Evolutionary conservation across 176 grass and related monocot genomes (phyloP).

Genomic region (Puya raimondii): DNA sequence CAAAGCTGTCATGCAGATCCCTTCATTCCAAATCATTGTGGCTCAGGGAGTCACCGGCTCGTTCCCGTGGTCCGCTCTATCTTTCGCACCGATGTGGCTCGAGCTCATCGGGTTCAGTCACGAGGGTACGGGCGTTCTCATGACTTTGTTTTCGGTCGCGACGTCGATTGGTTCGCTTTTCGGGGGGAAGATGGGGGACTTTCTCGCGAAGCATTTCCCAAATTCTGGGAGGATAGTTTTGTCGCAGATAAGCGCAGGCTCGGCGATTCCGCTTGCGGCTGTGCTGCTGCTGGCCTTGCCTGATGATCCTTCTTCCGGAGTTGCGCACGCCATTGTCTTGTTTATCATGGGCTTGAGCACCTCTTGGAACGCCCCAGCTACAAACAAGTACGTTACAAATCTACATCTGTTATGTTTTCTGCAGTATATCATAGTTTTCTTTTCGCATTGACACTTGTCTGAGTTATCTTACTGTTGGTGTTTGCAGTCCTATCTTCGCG

Average conservation of each 20-base stretch:
- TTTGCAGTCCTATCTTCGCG: slow-evolving; percentile 80
- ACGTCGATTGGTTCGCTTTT: slow-evolving; percentile 56
- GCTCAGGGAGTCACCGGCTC: slow-evolving; percentile 84
- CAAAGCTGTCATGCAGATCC: slow-evolving; percentile 52
- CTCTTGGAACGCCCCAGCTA: slow-evolving; percentile 85
- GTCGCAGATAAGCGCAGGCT: slow-evolving; percentile 73
- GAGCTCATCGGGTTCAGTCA: slow-evolving; percentile 73
- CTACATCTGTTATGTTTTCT: not conserved
- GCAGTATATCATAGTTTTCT: not conserved
- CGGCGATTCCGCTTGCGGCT: slow-evolving; percentile 68
- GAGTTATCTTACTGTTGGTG: not conserved
- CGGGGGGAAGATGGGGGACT: slow-evolving; percentile 71
- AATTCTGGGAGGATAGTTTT: slow-evolving; percentile 58
- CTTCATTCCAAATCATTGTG: slow-evolving; percentile 87
- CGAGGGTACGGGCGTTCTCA: slow-evolving; percentile 35
- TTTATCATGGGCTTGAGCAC: slow-evolving; percentile 85
- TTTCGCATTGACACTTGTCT: not conserved
- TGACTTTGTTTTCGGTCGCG: slow-evolving; percentile 37
- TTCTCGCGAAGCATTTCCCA: slow-evolving; percentile 43
- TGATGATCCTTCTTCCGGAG: slow-evolving; percentile 35
- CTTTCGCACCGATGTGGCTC: slow-evolving; percentile 79
- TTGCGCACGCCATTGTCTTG: slow-evolving; percentile 57
- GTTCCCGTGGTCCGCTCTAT: slow-evolving; percentile 74
- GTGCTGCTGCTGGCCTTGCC: slow-evolving; percentile 53
- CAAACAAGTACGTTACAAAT: slow-evolving; percentile 61